A percentile compares a stretch with the other conserved stretches of the same genome.
Conservation (phyloP, 371 early-diverging fungal species). For the Umbelopsis sp. region DNA sequence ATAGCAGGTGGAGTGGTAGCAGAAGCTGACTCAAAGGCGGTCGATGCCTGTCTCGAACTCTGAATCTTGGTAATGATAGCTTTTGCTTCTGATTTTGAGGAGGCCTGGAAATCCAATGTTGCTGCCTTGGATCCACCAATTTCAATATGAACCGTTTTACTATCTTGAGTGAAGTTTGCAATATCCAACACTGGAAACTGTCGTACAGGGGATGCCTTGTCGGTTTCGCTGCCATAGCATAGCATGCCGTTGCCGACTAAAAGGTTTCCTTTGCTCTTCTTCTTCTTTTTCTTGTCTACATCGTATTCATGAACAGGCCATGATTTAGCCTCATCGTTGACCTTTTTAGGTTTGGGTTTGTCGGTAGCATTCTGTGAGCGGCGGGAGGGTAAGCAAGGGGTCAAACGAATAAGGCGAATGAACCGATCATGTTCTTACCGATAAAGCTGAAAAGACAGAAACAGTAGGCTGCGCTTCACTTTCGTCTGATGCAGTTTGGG, state of each 20-base stretch:
- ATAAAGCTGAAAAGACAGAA: slow-evolving; percentile 25
- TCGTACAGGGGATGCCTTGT: slow-evolving; percentile 72
- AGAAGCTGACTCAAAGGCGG: slow-evolving; percentile 33
- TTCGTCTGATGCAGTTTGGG: neutral
- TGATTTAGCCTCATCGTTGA: slow-evolving; percentile 43
- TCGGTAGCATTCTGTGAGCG: slow-evolving; percentile 1
- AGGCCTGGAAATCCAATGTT: slow-evolving; percentile 67
- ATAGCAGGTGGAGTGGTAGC: slow-evolving; percentile 21
- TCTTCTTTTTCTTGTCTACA: slow-evolving; percentile 77
- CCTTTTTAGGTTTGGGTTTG: slow-evolving; percentile 17
- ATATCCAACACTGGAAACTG: slow-evolving; percentile 68
- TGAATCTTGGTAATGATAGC: slow-evolving; percentile 66
- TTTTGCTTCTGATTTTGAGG: slow-evolving; percentile 71
- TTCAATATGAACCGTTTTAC: slow-evolving; percentile 65
- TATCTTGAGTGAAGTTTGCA: slow-evolving; percentile 60
- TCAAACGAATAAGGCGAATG: neutral
- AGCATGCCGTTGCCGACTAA: slow-evolving; percentile 71
- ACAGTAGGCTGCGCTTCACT: slow-evolving; percentile 23
- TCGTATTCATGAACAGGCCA: slow-evolving; percentile 62
- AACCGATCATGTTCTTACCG: slow-evolving; percentile 19
- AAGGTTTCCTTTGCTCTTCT: slow-evolving; percentile 72
- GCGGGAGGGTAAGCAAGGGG: neutral
- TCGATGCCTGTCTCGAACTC: slow-evolving; percentile 58
- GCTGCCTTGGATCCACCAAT: slow-evolving; percentile 58
- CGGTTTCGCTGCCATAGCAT: slow-evolving; percentile 72